phyloP scores from a whole-genome alignment of 2,329 filamentous ascomycete genomes.

The Alternaria triticimaculans region DNA sequence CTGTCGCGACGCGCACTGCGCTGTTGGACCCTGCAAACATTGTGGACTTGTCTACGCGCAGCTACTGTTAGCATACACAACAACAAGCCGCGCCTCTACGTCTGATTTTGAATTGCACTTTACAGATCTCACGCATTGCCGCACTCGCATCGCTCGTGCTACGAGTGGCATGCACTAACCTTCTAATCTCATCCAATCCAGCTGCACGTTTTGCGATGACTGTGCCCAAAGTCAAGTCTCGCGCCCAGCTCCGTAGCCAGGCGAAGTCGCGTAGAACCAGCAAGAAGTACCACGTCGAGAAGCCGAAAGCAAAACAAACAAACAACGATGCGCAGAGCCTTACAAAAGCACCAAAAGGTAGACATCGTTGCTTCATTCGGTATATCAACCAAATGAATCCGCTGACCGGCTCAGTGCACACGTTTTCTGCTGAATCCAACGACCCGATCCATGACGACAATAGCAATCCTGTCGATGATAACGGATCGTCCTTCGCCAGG shows the following conservation, averaged over 20 bases:
- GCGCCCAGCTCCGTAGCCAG: neutral
- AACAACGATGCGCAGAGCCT: neutral
- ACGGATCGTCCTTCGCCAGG: neutral
- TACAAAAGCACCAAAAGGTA: neutral
- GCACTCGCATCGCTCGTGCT: neutral
- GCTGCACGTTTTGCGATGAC: neutral
- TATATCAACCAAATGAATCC: neutral
- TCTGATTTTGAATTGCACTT: neutral
- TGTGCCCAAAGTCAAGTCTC: conserved; percentile 1
- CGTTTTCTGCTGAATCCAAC: neutral
- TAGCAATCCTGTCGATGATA: neutral
- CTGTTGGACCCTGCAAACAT: neutral
- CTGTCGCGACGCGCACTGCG: neutral
- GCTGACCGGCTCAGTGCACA: conserved; percentile 3
- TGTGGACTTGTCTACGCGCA: neutral
- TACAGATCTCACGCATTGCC: neutral
- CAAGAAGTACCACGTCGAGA: neutral
- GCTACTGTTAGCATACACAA: neutral
- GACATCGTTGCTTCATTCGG: neutral
- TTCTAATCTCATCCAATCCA: neutral
- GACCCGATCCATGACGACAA: neutral
- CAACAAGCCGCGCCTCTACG: neutral
- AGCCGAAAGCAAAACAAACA: neutral
- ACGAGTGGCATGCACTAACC: neutral
- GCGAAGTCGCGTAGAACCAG: neutral